Base-by-base conservation (phyloP, 305 asterid species). In the Solanum chacoense region DNA sequence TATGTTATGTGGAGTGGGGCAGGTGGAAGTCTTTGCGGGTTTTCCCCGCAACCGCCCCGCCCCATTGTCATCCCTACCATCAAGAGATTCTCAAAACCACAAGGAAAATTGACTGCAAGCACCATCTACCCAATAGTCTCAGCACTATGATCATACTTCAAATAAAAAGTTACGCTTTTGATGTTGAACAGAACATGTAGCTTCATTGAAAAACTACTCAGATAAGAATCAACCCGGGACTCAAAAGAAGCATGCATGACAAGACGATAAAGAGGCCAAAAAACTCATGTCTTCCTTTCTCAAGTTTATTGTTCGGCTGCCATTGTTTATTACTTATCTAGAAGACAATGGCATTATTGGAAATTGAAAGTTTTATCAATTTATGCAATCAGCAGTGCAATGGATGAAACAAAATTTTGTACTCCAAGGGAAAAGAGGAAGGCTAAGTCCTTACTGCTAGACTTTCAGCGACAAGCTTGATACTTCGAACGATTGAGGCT, bases 381-480 rank as follows among this genome's bases (percentile, higher is more conserved):
- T n/a, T 80, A 40, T 8, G 26, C 55, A 80, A 26, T 14, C 37
- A 18, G 72, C 71, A 81, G 71, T 18, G 86, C 71, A 81, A 24
- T 29, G 38, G 18, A 35, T 42, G 28, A 81, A 31, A 45, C 71
- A 81, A 81, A 81, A 45, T 2, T 13, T 29, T 6, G 28, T 81
- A 81, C 71, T 81, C 36, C 71, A 42, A n/a, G 72, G 72, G 31
- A 8, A 83, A 50, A 83, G 86, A 83, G 11, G 86, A 29, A 83
- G 72, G 20, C 86, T 16, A 42, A 45, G 86, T 83, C 40, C 98
- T 94, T 94, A 97, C 99, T 77, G 97, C 99, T 20, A 97, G 93
- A 92, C 98, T 96, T 93, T 97, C 99, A 88, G 98, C 98, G 80
- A 96, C 98, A 91, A 97, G 92, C 92, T 94, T 97, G 89, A 94